Percentiles rank a stretch among this genome's conserved stretches.
phyloP scores from a whole-genome alignment of 1,139 yeast species.

The Hyphopichia khmerensis region DNA sequence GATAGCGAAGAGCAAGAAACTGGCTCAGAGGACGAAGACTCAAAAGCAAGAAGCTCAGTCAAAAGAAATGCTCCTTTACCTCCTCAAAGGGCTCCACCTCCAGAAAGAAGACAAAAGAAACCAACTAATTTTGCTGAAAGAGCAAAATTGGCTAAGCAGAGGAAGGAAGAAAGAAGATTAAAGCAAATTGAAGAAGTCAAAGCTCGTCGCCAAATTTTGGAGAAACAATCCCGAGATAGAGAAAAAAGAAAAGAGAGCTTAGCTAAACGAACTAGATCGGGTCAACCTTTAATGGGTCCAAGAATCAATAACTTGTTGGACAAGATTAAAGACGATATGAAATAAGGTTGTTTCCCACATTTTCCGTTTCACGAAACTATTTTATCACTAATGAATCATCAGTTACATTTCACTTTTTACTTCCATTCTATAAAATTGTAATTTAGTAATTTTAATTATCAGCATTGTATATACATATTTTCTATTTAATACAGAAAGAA shows the following conservation, averaged over 20 bases:
- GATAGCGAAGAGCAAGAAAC: neutral
- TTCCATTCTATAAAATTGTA: slow-evolving; percentile 1
- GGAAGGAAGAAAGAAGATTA: slow-evolving; percentile 39
- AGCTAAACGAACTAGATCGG: slow-evolving; percentile 62
- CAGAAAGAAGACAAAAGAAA: slow-evolving; percentile 12
- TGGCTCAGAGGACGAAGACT: slow-evolving; percentile 3
- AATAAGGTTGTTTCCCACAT: slow-evolving; percentile 1
- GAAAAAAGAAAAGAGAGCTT: slow-evolving; percentile 50
- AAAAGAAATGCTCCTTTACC: slow-evolving; percentile 3
- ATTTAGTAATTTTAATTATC: neutral
- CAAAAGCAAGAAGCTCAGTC: neutral
- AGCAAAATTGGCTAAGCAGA: slow-evolving; percentile 42
- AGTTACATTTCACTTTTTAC: neutral
- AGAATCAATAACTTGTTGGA: slow-evolving; percentile 76
- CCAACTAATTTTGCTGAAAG: slow-evolving; percentile 45
- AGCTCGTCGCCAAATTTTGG: slow-evolving; percentile 21
- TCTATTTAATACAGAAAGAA: neutral
- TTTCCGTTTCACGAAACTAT: neutral
- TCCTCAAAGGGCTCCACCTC: slow-evolving; percentile 4
- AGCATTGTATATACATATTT: neutral
- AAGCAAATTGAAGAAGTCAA: slow-evolving; percentile 27
- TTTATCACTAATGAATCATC: neutral
- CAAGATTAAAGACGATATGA: slow-evolving; percentile 58
- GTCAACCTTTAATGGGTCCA: slow-evolving; percentile 93
- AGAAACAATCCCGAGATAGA: slow-evolving; percentile 23